Evolutionary conservation across 768 basidiomycete species (phyloP), one percentile per base, ranked within the genome.

Genomic region (Suillus hirtellus): DNA sequence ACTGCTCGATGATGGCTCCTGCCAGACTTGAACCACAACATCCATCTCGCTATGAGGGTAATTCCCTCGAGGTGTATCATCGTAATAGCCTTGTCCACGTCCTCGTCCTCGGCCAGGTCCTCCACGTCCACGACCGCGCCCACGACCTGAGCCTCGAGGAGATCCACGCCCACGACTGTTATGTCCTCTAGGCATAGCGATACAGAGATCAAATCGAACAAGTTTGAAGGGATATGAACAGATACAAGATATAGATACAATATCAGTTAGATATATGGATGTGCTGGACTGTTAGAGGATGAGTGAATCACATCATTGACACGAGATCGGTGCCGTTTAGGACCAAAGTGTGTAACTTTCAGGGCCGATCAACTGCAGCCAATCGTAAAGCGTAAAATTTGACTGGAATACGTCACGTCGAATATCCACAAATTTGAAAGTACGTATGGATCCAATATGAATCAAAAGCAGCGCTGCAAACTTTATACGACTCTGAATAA

Each of bases 1-100:
- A 75, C 71, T 61, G 34, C 19, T 34, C 19, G 34, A 53, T 15
- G 40, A 60, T 24, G 63, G 59, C 21, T 59, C 64, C 24, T 5
- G 9, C 74, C 71, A 77, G 11, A 68, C 58, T 46, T 75, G 74
- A 64, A 72, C 62, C 11, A 49, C 60, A n/a, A 61, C 53, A 40
- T 75, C 76, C 11, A 67, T 50, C 8, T 77, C 71, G 59, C 60
- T 31, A 27, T 72, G 61, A 11, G 70, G 59, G 19, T 75, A 77
- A 24, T n/a, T 59, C 44, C 46, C 63, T 54, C 66, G 64, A 17
- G 37, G n/a, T 38, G 42, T 60, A 3, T 24, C 17, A n/a, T 59
- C 12, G 8, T 21, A 19, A 37, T 56, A 4, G 12, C 9, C 31
- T 54, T 14, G 17, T 27, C 38, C 52, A 35, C 21, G 21, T 40